A percentile compares a stretch with the other conserved stretches of the same genome.
Evolutionary conservation across 805 yeast species (phyloP).

Genomic region (Crinitomyces ghanaensis): DNA sequence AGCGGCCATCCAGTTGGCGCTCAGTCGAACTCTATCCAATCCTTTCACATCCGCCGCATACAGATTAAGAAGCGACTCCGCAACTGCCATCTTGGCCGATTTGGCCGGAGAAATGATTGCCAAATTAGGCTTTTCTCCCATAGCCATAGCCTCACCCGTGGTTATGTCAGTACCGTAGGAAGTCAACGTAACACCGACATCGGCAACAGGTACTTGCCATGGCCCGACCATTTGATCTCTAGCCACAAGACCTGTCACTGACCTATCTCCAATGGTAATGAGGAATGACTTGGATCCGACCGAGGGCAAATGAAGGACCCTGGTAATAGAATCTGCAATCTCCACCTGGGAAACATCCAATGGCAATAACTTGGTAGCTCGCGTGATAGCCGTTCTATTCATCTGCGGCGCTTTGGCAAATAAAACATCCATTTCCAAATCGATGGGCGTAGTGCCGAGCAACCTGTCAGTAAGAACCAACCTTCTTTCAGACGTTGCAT

Average conservation of each 20-base stretch:
- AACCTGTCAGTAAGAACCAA: constrained; percentile 70
- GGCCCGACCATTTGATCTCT: constrained; percentile 99
- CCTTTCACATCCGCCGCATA: constrained; percentile 80
- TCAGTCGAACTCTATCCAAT: constrained; percentile 64
- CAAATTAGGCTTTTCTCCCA: constrained; percentile 91
- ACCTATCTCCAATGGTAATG: constrained; percentile 96
- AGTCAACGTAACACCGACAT: constrained; percentile 91
- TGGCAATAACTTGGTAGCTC: constrained; percentile 36
- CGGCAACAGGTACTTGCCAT: constrained; percentile 99
- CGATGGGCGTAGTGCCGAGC: constrained; percentile 78
- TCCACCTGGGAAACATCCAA: constrained; percentile 24
- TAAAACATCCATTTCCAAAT: constrained; percentile 85
- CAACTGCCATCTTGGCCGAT: constrained; percentile 90
- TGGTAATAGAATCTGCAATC: constrained; percentile 55
- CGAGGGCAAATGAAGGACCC: constrained; percentile 81
- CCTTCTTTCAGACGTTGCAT: constrained; percentile 79
- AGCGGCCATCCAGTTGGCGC: constrained; percentile 99
- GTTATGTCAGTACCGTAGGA: constrained; percentile 66
- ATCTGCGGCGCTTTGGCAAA: constrained; percentile 97
- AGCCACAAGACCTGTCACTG: constrained; percentile 94
- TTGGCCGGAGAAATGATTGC: constrained; percentile 85
- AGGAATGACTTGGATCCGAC: constrained; percentile 93
- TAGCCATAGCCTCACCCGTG: constrained; percentile 96
- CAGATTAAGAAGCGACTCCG: constrained; percentile 81
- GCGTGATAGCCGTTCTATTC: constrained; percentile 63